Evolutionary conservation across 306 rosid species (phyloP), one percentile per base, ranked within the genome.

Genomic region (Vicia faba): DNA sequence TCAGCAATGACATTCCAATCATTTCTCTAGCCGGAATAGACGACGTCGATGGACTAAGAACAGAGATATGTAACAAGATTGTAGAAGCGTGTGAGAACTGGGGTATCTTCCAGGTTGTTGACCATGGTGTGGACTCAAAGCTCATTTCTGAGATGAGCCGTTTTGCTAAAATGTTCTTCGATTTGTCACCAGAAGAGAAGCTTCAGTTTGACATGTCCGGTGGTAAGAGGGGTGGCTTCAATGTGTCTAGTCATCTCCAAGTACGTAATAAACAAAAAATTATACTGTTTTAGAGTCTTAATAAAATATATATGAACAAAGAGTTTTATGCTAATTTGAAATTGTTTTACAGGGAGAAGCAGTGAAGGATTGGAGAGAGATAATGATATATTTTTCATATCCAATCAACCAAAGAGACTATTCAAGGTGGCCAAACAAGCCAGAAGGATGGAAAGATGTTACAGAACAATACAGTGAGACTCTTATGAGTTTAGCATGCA

Each of bases 221-320:
- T 11, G 99, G 96, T 73, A 86, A 90, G 49, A 92, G 84, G 50
- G 98, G 98, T 2, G 98, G 98, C 0, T 92, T 92, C 82, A 83
- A 84, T 2, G 96, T 92, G 75, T 92, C 98, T 11, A 92, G 98
- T 77, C 98, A 92, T 54, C 86, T 92, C 7, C 86, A 92, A 70
- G 98, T 92, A 76, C 38, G 38, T 33, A 33, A 33, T 7, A 33
- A 33, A 7, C 38, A 33, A 33, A 31, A 5, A 1, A n/a, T 31
- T 31, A 31, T 1, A 31, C 36, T 31, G 1, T 29, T 5, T 31
- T 31, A 8, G 1, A 31, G 5, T 31, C 5, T 31, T 31, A 31
- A 4, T 31, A 31, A 31, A 33, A 33, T 4, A 28, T 33, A 7
- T 33, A 33, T 33, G 38, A 33, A 33, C 8, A 9, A 7, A 33